These are phyloP conservation scores for Eustoma russellianum DNA, from an alignment of 257 asterid genomes.

Conservation along the genomic window DNA sequence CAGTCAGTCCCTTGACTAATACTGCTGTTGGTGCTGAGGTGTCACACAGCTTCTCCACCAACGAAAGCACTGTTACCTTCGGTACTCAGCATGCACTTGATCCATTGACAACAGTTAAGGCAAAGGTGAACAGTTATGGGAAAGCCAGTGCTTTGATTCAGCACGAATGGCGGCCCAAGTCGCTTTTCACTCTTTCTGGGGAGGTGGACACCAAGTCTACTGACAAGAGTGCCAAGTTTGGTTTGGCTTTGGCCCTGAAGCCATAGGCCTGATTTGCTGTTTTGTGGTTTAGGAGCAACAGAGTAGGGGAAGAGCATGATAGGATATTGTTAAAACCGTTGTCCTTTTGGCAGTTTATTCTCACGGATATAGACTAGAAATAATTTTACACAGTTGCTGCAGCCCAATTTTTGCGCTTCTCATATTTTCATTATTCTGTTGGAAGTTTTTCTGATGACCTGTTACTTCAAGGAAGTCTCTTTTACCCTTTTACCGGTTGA, in stretches of 20 bases:
- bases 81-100: conserved; percentile 42
- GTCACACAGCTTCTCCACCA: conserved; percentile 32
- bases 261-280: conserved; percentile 16
- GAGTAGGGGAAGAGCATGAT: conserved; percentile 10
- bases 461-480: background rate
- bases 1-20: conserved; percentile 30
- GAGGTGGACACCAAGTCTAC: conserved; percentile 42
- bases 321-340: conserved; percentile 4
- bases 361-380: conserved; percentile 25
- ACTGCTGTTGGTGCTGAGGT: conserved; percentile 49
- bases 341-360: conserved; percentile 27
- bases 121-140: conserved; percentile 37
- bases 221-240: conserved; percentile 43
- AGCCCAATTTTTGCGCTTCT: conserved; percentile 1
- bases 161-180: conserved; percentile 46
- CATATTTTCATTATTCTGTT: conserved; percentile 11
- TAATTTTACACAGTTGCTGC: conserved; percentile 26
- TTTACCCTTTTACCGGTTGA: no score
- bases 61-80: conserved; percentile 34
- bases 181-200: conserved; percentile 33
- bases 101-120: conserved; percentile 40
- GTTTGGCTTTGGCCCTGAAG: conserved; percentile 43
- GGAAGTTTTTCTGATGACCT: conserved; percentile 3
- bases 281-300: conserved; percentile 9
- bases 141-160: conserved; percentile 41